Percentiles rank a stretch among this genome's conserved stretches.
Evolutionary conservation across 768 basidiomycete genomes (phyloP).

Genomic region (Sporobolomyces roseus): DNA sequence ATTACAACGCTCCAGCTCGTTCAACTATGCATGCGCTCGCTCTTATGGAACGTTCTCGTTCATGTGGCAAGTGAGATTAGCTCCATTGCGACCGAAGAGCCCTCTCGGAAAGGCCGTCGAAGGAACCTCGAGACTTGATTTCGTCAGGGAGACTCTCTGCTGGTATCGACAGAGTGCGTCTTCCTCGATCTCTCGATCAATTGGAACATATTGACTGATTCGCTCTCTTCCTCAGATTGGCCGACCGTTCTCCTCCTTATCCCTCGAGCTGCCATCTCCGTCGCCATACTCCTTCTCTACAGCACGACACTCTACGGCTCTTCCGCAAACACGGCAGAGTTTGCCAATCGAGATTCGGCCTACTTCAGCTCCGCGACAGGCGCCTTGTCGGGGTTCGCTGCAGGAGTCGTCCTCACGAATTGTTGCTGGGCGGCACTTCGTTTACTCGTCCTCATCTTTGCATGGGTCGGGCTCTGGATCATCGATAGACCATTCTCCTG

Average conservation of each 20-base stretch:
- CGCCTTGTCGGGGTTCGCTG: conserved; percentile 22
- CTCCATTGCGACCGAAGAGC: conserved; percentile 4
- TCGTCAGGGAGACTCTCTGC: conserved; percentile 11
- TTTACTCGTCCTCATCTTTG: conserved; percentile 16
- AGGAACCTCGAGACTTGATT: conserved; percentile 15
- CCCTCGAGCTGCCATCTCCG: conserved; percentile 33
- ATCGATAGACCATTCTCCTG: background rate
- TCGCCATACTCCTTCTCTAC: conserved; percentile 34
- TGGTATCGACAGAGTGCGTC: conserved; percentile 37
- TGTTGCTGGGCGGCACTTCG: conserved; percentile 27
- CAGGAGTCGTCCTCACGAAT: conserved; percentile 31
- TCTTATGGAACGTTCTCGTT: conserved; percentile 29
- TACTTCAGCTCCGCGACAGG: conserved; percentile 25
- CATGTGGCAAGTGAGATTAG: conserved; percentile 31
- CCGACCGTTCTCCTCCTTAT: conserved; percentile 36
- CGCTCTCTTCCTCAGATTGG: conserved; percentile 24
- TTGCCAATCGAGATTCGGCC: conserved; percentile 22
- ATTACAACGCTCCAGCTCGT: background rate
- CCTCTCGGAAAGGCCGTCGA: conserved; percentile 8
- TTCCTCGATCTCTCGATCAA: background rate
- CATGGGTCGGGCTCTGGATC: background rate
- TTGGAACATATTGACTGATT: background rate
- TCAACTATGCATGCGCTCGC: conserved; percentile 22
- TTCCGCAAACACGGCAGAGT: background rate
- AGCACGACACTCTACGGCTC: conserved; percentile 24